Conservation (phyloP, 345 rosid species). For the Corymbia maculata region DNA sequence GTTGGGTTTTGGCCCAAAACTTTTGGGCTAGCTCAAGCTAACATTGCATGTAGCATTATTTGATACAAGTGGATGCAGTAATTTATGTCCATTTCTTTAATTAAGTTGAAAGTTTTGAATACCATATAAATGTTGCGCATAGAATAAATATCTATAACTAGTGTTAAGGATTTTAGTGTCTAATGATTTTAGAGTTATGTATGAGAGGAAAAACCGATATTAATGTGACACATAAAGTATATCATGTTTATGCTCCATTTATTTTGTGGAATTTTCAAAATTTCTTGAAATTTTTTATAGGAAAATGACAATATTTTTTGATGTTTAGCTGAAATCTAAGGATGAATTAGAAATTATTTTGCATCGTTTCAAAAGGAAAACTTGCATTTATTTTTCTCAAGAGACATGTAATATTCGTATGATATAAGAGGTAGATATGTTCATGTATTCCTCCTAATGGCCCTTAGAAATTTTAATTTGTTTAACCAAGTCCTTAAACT, state of each 20-base stretch:
- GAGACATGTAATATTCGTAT: not conserved
- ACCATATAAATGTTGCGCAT: not conserved
- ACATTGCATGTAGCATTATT: not conserved
- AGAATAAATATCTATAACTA: not conserved
- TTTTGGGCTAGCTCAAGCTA: not conserved
- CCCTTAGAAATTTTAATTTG: not conserved
- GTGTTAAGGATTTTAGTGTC: not conserved
- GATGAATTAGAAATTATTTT: not conserved
- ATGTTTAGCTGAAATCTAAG: not conserved
- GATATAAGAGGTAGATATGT: not conserved
- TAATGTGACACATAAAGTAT: not conserved
- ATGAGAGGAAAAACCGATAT: not conserved
- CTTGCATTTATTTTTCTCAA: not conserved
- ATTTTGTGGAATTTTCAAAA: not conserved
- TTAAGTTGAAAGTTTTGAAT: not conserved
- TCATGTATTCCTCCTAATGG: not conserved
- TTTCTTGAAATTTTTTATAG: not conserved
- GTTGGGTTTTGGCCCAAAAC: not conserved
- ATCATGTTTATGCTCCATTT: not conserved
- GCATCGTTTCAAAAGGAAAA: not conserved
- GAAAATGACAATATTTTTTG: not conserved
- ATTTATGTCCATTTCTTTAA: not conserved
- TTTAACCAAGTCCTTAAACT: not conserved
- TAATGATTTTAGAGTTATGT: not conserved
- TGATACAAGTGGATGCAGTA: not conserved